These are phyloP conservation scores for Zelonia costaricensis DNA, from an alignment of 208 protist genomes.

Conservation along the genomic window DNA sequence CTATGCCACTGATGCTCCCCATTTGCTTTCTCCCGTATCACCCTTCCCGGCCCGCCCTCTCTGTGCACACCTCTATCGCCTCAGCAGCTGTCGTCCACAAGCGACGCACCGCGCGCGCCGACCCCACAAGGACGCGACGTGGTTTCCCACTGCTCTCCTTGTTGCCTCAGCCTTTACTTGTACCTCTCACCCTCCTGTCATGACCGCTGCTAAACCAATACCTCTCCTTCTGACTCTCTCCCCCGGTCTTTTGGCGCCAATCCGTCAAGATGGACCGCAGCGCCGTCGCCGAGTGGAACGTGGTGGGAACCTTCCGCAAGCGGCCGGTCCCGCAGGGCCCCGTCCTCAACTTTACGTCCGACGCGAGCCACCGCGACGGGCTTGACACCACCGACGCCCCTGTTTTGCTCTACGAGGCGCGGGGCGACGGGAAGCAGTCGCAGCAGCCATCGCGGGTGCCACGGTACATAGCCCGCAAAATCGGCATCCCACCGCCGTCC, in stretches of 20 bases:
- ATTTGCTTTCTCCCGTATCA: too few species aligned
- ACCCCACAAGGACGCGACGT: too few species aligned
- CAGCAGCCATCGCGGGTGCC: conserved; percentile 43
- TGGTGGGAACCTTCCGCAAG: conserved; percentile 43
- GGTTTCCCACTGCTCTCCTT: too few species aligned
- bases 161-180: too few species aligned
- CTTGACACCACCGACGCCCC: conserved; percentile 21
- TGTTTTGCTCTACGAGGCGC: conserved; percentile 37
- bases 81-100: too few species aligned
- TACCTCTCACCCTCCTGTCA: too few species aligned
- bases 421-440: conserved; percentile 19
- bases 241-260: too few species aligned
- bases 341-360: conserved; percentile 33
- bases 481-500: conserved; percentile 44
- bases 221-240: too few species aligned
- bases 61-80: too few species aligned
- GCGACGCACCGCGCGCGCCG: too few species aligned
- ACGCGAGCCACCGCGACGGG: conserved; percentile 13
- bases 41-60: too few species aligned
- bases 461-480: conserved; percentile 50
- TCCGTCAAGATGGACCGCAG: conserved; percentile 22
- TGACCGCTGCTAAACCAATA: not conserved
- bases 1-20: too few species aligned
- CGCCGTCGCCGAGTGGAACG: conserved; percentile 32
- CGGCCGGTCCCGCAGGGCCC: conserved; percentile 35